A percentile compares a stretch with the other conserved stretches of the same genome.
Conservation (phyloP, 495 filamentous ascomycete genomes). For the Alectoria sarmentosa region DNA sequence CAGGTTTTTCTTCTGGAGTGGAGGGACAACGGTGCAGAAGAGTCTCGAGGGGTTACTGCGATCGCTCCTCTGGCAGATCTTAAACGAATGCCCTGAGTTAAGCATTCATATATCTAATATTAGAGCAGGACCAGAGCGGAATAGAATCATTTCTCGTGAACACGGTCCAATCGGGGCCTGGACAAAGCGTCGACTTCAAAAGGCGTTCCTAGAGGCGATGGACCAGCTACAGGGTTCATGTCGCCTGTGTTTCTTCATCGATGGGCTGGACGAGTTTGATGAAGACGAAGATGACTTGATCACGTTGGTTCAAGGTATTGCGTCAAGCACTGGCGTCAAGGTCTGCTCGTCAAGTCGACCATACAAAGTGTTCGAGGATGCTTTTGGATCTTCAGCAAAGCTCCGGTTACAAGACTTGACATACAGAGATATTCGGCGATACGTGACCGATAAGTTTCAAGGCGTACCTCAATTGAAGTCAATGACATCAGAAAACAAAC, state of each 20-base stretch:
- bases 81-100: constrained; percentile 15
- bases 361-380: constrained; percentile 2
- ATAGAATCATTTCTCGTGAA: too few relatives aligned
- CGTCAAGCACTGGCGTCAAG: not conserved
- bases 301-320: not conserved
- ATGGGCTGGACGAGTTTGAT: constrained; percentile 11
- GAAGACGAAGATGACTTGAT: constrained; percentile 3
- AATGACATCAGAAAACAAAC: too few relatives aligned
- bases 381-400: not conserved
- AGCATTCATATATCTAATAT: too few relatives aligned
- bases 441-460: too few relatives aligned
- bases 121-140: too few relatives aligned
- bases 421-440: too few relatives aligned
- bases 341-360: constrained; percentile 14
- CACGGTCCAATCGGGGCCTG: too few relatives aligned
- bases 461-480: not conserved
- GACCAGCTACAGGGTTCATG: not conserved
- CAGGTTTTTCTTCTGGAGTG: constrained; percentile 42
- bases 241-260: constrained; percentile 9
- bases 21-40: constrained; percentile 13
- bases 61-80: constrained; percentile 36
- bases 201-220: not conserved
- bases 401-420: constrained; percentile 9
- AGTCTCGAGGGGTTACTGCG: constrained; percentile 36
- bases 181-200: constrained; percentile 2